Conservation (phyloP, 306 rosid genomes). For the Calophaca sinica region DNA sequence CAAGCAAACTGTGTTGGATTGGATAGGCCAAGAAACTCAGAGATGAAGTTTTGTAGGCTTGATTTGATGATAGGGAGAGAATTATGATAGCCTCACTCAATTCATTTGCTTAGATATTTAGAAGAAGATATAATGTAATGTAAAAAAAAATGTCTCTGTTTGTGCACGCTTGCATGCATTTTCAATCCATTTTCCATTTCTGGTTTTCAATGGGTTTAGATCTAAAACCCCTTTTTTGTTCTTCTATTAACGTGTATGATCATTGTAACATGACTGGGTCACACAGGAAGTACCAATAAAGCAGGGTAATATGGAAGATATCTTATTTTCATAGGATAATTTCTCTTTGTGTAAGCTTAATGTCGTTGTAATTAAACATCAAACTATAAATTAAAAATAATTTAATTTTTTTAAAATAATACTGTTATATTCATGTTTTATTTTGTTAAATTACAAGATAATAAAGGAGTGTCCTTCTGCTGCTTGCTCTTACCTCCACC, state of each 20-base stretch:
- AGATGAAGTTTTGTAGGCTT: constrained; percentile 48
- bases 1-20: no score
- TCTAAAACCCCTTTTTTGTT: constrained; percentile 13
- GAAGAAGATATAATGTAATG: constrained; percentile 44
- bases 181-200: no score
- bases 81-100: constrained; percentile 44
- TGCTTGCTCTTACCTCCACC: not conserved
- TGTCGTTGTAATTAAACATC: no score
- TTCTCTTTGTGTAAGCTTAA: not conserved
- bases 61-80: constrained; percentile 49
- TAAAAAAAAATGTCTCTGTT: constrained; percentile 29
- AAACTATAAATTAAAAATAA: no score
- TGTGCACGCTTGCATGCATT: constrained; percentile 3
- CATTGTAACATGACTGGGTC: no score
- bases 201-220: not conserved
- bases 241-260: not conserved
- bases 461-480: not conserved
- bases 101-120: constrained; percentile 42
- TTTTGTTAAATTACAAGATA: not conserved
- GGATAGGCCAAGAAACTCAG: constrained; percentile 10
- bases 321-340: constrained; percentile 7
- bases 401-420: no score
- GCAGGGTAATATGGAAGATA: not conserved
- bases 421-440: no score
- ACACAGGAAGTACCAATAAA: not conserved